Conservation (phyloP, 352 stramenopile species). For the Phytopythium chamaehyphon region DNA sequence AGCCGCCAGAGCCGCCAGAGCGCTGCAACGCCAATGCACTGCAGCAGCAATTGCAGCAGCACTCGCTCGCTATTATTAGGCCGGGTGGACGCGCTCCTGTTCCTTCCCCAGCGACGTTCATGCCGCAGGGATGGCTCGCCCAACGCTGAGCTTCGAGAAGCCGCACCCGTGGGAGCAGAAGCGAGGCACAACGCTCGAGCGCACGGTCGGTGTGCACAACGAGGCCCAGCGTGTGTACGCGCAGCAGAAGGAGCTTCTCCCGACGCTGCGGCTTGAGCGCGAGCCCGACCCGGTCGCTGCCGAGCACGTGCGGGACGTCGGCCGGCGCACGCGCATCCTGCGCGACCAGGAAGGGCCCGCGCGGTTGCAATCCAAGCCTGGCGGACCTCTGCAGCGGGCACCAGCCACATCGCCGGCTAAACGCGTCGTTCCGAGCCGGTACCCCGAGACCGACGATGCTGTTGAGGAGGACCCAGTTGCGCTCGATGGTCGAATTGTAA, state of each 20-base stretch:
- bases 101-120: background rate
- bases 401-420: slow-evolving; percentile 13
- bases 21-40: no score
- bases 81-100: background rate
- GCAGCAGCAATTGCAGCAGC: no score
- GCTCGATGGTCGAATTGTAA: slow-evolving; percentile 50
- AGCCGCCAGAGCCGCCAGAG: no score
- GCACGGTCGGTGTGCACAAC: slow-evolving; percentile 43
- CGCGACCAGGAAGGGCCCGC: slow-evolving; percentile 33
- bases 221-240: slow-evolving; percentile 50
- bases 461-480: slow-evolving; percentile 21
- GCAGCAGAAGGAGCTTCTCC: slow-evolving; percentile 51
- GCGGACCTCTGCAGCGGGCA: slow-evolving; percentile 6
- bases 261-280: slow-evolving; percentile 51
- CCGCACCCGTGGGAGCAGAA: slow-evolving; percentile 48
- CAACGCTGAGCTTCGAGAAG: slow-evolving; percentile 31
- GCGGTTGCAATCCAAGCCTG: slow-evolving; percentile 20
- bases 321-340: slow-evolving; percentile 47
- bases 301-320: slow-evolving; percentile 60
- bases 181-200: slow-evolving; percentile 40
- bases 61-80: background rate
- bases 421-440: slow-evolving; percentile 52
- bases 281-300: slow-evolving; percentile 21
- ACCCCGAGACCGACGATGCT: slow-evolving; percentile 30
- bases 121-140: slow-evolving; percentile 2